phyloP scores from a whole-genome alignment of 2,329 filamentous ascomycete species.

The Aureobasidium pullulans region DNA sequence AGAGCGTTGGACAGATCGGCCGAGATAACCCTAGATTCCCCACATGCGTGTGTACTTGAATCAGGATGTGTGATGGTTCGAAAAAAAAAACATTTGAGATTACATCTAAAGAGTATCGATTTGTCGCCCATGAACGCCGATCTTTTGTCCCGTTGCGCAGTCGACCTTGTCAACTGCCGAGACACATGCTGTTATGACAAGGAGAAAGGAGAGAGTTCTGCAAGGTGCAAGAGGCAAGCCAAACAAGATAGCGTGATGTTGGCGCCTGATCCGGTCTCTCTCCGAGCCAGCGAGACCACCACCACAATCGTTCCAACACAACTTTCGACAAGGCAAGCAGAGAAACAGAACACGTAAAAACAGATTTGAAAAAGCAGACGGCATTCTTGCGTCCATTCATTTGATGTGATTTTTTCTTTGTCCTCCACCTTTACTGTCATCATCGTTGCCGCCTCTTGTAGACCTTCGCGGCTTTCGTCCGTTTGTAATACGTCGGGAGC shows the following conservation, averaged over 20 bases:
- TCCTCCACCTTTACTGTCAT: conserved; percentile 5
- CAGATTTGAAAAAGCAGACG: conserved; percentile 3
- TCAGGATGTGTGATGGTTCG: neutral
- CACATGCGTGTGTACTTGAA: neutral
- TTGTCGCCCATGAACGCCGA: neutral
- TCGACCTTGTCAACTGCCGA: neutral
- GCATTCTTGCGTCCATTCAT: conserved; percentile 7
- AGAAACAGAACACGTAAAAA: neutral
- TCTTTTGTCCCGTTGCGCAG: neutral
- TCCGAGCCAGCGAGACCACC: neutral
- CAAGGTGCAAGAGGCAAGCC: neutral
- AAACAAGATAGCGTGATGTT: neutral
- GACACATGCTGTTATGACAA: neutral
- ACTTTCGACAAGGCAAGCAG: neutral
- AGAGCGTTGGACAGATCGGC: neutral
- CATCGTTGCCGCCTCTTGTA: conserved; percentile 10
- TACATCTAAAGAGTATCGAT: conserved; percentile 8
- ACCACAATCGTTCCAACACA: no score
- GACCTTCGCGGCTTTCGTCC: neutral
- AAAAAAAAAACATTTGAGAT: conserved; percentile 12
- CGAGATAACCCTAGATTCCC: neutral
- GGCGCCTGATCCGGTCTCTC: neutral
- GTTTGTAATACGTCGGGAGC: neutral
- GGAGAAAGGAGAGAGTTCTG: neutral
- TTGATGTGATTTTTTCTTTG: conserved; percentile 5